phyloP scores from a whole-genome alignment of 2,329 filamentous ascomycete genomes.

The Colletotrichum eremochloae region DNA sequence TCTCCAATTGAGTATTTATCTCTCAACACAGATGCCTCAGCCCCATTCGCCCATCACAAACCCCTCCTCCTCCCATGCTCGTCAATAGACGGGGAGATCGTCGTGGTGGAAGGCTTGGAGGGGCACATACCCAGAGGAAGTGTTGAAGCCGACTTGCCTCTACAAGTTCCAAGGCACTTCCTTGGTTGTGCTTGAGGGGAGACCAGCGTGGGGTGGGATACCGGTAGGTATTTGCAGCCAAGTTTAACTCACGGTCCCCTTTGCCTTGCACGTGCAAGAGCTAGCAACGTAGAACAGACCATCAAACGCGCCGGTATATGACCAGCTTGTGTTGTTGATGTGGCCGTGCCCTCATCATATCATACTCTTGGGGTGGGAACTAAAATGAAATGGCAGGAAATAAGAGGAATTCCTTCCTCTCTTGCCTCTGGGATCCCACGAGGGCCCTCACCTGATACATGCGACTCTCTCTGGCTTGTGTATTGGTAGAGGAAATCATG shows the following conservation, averaged over 20 bases:
- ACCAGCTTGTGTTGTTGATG: neutral
- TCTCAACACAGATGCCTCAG: conserved; percentile 7
- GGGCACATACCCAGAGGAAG: conserved; percentile 1
- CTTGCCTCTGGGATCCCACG: neutral
- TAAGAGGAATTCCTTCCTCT: neutral
- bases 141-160: neutral
- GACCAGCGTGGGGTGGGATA: conserved; percentile 1
- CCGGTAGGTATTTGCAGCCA: neutral
- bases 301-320: conserved; percentile 3
- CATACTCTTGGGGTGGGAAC: neutral
- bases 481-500: neutral
- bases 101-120: conserved; percentile 1
- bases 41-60: conserved; percentile 3
- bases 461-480: neutral
- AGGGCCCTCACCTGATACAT: neutral
- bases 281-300: conserved; percentile 8
- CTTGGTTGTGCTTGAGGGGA: neutral
- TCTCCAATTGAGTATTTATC: neutral
- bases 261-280: neutral
- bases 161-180: conserved; percentile 9
- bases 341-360: neutral
- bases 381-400: conserved; percentile 9
- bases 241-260: conserved; percentile 4
- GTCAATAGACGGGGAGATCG: neutral
- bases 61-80: neutral